Percentiles rank a stretch among this genome's conserved stretches.
These are phyloP conservation scores for Coniferiporia weirii DNA, from an alignment of 1,284 basidiomycete genomes.

Conservation along the genomic window DNA sequence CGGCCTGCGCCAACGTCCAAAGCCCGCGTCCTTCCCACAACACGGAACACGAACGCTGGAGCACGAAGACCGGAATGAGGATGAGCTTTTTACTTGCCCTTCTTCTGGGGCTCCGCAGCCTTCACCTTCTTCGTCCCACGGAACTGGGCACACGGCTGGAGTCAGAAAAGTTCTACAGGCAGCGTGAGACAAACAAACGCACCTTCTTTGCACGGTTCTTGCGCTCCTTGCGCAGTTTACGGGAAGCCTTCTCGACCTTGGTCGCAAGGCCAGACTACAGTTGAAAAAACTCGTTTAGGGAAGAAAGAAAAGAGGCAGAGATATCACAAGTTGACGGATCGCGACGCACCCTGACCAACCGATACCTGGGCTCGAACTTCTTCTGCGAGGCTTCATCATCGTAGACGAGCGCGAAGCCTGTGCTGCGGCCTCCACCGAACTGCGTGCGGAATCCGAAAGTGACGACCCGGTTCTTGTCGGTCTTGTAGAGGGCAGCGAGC, in stretches of 20 bases:
- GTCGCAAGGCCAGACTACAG: constrained; percentile 72
- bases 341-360: constrained; percentile 84
- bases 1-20: background rate
- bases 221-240: constrained; percentile 99
- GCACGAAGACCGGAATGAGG: background rate
- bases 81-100: constrained; percentile 61
- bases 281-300: background rate
- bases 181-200: constrained; percentile 18
- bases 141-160: constrained; percentile 41
- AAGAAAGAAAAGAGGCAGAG: background rate
- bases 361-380: constrained; percentile 97
- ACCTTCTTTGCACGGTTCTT: constrained; percentile 99
- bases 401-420: constrained; percentile 97
- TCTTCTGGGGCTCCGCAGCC: constrained; percentile 85
- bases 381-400: constrained; percentile 93
- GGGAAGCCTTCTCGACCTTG: constrained; percentile 90
- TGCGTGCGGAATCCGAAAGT: constrained; percentile 84
- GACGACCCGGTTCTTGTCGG: constrained; percentile 72
- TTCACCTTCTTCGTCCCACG: constrained; percentile 91
- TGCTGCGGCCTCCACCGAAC: constrained; percentile 98
- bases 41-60: background rate
- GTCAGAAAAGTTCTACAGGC: constrained; percentile 5
- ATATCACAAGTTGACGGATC: background rate
- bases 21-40: background rate
- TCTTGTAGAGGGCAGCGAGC: constrained; percentile 78